A percentile compares a stretch with the other conserved stretches of the same genome.
These are phyloP conservation scores for Skeletonema tropicum DNA, from an alignment of 108 stramenopile genomes.

Conservation along the genomic window DNA sequence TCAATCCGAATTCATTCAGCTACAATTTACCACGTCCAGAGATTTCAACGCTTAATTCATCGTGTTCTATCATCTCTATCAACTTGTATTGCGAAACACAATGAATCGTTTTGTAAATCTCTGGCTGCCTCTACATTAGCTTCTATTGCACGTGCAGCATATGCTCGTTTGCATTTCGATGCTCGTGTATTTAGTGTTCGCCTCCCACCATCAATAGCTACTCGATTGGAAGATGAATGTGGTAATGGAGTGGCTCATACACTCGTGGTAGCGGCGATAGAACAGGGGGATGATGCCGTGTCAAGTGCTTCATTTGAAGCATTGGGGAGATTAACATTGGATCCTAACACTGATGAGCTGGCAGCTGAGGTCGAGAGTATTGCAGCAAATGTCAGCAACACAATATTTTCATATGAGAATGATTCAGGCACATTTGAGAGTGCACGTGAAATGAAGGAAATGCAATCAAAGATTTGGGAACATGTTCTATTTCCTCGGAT, in stretches of 20 bases:
- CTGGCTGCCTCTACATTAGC: constrained; percentile 61
- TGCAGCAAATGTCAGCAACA: constrained; percentile 25
- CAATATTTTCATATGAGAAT: constrained; percentile 16
- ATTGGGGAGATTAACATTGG: constrained; percentile 65
- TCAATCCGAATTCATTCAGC: constrained; percentile 26
- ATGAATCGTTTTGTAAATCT: constrained; percentile 38
- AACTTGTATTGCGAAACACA: constrained; percentile 24
- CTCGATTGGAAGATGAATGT: constrained; percentile 65
- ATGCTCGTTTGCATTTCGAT: constrained; percentile 55
- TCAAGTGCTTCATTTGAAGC: constrained; percentile 65
- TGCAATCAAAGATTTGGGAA: constrained; percentile 62
- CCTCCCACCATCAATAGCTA: constrained; percentile 30
- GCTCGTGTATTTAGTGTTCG: constrained; percentile 46
- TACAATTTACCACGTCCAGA: constrained; percentile 21
- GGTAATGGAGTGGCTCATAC: constrained; percentile 68
- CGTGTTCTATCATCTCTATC: constrained; percentile 31
- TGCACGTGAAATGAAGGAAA: constrained; percentile 34
- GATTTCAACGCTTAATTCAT: constrained; percentile 14
- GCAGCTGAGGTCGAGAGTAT: constrained; percentile 23
- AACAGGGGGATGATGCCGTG: constrained; percentile 73
- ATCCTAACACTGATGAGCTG: constrained; percentile 28
- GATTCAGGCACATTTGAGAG: constrained; percentile 11
- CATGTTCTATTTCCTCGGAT: constrained; percentile 66
- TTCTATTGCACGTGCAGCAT: constrained; percentile 52
- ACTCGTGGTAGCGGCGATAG: constrained; percentile 60